A percentile compares a stretch with the other conserved stretches of the same genome.
phyloP scores from a whole-genome alignment of 73 alveolate genomes.

The Paramecium bursaria region DNA sequence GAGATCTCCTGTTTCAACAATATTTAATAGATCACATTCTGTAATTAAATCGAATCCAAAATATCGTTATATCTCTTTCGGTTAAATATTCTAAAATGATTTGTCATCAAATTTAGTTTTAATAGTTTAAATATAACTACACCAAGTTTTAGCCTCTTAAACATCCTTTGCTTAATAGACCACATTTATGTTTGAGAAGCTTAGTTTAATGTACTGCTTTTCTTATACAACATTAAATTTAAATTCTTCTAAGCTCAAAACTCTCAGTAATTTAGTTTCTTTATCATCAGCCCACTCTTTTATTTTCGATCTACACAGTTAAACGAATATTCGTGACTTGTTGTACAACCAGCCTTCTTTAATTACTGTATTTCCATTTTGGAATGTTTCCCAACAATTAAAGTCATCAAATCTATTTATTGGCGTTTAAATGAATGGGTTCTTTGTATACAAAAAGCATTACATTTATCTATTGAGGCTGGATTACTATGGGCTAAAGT shows the following conservation, averaged over 20 bases:
- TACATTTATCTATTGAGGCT: too few species aligned
- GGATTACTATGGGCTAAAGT: too few species aligned
- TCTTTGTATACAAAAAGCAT: too few species aligned
- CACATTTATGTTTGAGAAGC: not conserved
- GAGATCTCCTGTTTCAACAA: slow-evolving; percentile 67
- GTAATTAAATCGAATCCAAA: slow-evolving; percentile 55
- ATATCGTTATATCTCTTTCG: not conserved
- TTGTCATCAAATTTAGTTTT: not conserved
- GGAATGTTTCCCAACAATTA: too few species aligned
- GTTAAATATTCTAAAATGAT: not conserved
- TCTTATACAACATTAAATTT: slow-evolving; percentile 1
- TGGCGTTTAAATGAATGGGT: too few species aligned
- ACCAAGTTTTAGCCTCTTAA: slow-evolving; percentile 43
- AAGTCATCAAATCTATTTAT: too few species aligned
- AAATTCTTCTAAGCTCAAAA: slow-evolving; percentile 4
- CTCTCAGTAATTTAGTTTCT: slow-evolving; percentile 3
- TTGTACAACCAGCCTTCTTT: slow-evolving; percentile 46
- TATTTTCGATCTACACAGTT: not conserved
- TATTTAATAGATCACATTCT: slow-evolving; percentile 38
- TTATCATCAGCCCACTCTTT: slow-evolving; percentile 20
- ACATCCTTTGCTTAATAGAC: slow-evolving; percentile 40
- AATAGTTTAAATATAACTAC: not conserved
- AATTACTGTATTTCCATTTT: not conserved
- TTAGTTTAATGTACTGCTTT: not conserved
- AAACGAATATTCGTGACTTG: not conserved